Conservation (phyloP, 306 rosid species). For the Vigna radiata region DNA sequence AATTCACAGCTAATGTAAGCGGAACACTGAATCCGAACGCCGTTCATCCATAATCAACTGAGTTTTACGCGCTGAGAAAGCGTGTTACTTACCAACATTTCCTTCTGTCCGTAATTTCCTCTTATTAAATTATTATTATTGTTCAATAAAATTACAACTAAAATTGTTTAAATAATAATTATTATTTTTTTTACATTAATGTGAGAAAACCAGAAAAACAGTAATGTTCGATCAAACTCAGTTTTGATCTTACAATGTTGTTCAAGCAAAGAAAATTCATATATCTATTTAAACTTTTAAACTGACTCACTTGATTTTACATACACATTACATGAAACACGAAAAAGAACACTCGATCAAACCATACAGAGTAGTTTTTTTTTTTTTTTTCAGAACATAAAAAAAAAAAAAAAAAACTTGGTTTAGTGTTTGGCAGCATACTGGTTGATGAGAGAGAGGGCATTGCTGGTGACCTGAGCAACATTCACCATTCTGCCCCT, state of each 20-base stretch:
- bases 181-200: no score
- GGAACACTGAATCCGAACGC: no score
- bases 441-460: conserved; percentile 51
- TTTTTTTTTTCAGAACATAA: background rate
- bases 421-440: conserved; percentile 47
- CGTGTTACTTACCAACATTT: background rate
- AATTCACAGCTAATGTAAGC: no score
- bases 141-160: no score
- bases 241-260: no score
- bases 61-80: background rate
- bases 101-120: background rate
- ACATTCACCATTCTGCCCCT: conserved; percentile 48
- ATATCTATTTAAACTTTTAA: background rate
- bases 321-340: background rate
- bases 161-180: no score
- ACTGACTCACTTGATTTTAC: background rate
- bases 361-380: background rate
- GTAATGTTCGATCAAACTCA: no score
- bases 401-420: background rate
- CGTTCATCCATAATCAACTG: background rate
- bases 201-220: no score
- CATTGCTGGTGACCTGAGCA: conserved; percentile 61
- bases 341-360: background rate
- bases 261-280: background rate
- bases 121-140: no score